phyloP scores from a whole-genome alignment of 192 early-diverging fungal species.

The Coemansia sp. region DNA sequence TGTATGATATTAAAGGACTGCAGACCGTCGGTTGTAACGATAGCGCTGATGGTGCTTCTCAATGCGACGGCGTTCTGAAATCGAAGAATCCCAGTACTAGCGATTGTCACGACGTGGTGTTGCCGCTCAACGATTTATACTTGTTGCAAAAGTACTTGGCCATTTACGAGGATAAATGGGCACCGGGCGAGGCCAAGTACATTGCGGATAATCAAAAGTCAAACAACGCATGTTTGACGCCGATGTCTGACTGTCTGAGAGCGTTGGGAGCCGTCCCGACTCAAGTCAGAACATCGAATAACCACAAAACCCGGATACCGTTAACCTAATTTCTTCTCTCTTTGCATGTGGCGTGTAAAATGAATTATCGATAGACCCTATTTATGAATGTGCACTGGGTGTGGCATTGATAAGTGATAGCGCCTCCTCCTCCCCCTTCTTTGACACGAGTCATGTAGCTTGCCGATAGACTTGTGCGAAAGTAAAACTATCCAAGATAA shows the following conservation, averaged over 20 bases:
- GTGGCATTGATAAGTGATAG: neutral
- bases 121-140: slow-evolving; percentile 52
- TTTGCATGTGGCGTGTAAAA: neutral
- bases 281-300: slow-evolving; percentile 21
- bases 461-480: no score
- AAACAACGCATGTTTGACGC: slow-evolving; percentile 2
- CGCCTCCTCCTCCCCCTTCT: neutral
- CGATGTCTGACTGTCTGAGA: slow-evolving; percentile 35
- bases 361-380: neutral
- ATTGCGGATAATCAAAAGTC: neutral
- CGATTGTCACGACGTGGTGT: slow-evolving; percentile 15
- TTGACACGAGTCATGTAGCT: no score
- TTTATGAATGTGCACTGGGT: neutral
- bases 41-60: neutral
- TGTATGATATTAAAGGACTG: slow-evolving; percentile 22
- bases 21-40: neutral
- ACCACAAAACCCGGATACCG: slow-evolving; percentile 41
- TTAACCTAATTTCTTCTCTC: neutral
- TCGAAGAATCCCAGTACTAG: neutral
- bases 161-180: slow-evolving; percentile 45
- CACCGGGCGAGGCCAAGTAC: slow-evolving; percentile 19
- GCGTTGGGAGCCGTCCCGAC: slow-evolving; percentile 32
- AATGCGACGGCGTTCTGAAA: neutral
- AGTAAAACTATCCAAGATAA: no score
- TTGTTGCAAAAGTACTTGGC: slow-evolving; percentile 52